Evolutionary conservation across 805 yeast genomes (phyloP).

Genomic region (Tetrapisispora fleetii): DNA sequence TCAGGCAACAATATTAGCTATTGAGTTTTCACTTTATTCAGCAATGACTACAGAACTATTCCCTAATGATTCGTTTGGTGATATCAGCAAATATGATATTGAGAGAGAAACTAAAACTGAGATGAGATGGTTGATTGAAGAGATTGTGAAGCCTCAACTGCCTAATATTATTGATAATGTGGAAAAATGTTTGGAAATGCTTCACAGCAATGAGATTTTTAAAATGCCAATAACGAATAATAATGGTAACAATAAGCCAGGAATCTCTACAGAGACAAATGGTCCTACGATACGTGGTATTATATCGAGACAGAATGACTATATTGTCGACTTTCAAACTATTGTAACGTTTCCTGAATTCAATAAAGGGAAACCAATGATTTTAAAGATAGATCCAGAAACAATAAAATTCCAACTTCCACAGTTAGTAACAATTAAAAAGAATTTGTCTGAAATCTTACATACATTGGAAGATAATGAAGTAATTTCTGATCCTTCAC

Average conservation of each 20-base stretch:
- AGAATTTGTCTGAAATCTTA: slow-evolving; percentile 12
- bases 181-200: slow-evolving; percentile 31
- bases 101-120: slow-evolving; percentile 16
- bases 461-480: slow-evolving; percentile 29
- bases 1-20: too few species aligned
- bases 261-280: neutral
- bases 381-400: slow-evolving; percentile 31
- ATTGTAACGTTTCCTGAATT: slow-evolving; percentile 28
- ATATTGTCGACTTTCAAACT: slow-evolving; percentile 40
- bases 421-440: slow-evolving; percentile 28
- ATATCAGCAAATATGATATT: slow-evolving; percentile 5
- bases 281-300: slow-evolving; percentile 43
- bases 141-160: slow-evolving; percentile 38
- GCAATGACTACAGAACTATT: slow-evolving; percentile 30
- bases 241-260: slow-evolving; percentile 1
- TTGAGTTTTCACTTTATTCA: too few species aligned
- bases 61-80: slow-evolving; percentile 23
- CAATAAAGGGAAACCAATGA: slow-evolving; percentile 35
- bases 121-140: slow-evolving; percentile 38
- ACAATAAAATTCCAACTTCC: slow-evolving; percentile 34
- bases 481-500: slow-evolving; percentile 31
- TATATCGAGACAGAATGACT: slow-evolving; percentile 44
- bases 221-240: slow-evolving; percentile 42
- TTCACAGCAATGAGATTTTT: slow-evolving; percentile 34
- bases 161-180: slow-evolving; percentile 39